These are phyloP conservation scores for Tetracladium maxilliforme DNA, from an alignment of 2,329 filamentous ascomycete genomes.

Conservation along the genomic window DNA sequence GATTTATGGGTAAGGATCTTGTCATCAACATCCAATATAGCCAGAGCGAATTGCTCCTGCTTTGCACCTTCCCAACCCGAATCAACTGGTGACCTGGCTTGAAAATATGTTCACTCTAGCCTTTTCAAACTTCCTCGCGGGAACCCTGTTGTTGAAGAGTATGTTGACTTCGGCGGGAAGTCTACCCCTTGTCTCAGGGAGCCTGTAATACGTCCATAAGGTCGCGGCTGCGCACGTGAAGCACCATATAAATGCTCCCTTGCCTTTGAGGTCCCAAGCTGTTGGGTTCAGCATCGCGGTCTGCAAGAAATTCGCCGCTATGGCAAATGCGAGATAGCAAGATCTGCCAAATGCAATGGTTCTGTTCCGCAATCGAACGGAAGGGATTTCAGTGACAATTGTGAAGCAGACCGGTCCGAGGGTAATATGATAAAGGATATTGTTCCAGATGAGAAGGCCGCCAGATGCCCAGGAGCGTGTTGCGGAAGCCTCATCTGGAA, in stretches of 20 bases:
- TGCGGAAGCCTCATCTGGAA: conserved; percentile 5
- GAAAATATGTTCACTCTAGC: conserved; percentile 1
- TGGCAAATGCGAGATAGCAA: neutral
- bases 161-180: conserved; percentile 25
- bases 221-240: conserved; percentile 17
- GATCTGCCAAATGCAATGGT: neutral
- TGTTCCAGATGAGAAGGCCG: neutral
- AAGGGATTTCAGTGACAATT: conserved; percentile 1
- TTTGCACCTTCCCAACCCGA: too few species aligned
- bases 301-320: conserved; percentile 3
- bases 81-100: too few species aligned
- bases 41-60: too few species aligned
- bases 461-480: conserved; percentile 11
- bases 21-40: too few species aligned
- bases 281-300: conserved; percentile 5
- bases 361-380: conserved; percentile 1
- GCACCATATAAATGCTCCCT: conserved; percentile 20
- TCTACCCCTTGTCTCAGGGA: conserved; percentile 22
- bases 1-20: too few species aligned
- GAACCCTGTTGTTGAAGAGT: conserved; percentile 20
- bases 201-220: conserved; percentile 21
- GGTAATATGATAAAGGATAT: conserved; percentile 1
- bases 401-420: conserved; percentile 2
- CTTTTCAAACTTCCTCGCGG: conserved; percentile 24
- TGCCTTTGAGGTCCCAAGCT: conserved; percentile 14